These are phyloP conservation scores for Periconia digitata DNA, from an alignment of 2,329 filamentous ascomycete species.

Conservation along the genomic window DNA sequence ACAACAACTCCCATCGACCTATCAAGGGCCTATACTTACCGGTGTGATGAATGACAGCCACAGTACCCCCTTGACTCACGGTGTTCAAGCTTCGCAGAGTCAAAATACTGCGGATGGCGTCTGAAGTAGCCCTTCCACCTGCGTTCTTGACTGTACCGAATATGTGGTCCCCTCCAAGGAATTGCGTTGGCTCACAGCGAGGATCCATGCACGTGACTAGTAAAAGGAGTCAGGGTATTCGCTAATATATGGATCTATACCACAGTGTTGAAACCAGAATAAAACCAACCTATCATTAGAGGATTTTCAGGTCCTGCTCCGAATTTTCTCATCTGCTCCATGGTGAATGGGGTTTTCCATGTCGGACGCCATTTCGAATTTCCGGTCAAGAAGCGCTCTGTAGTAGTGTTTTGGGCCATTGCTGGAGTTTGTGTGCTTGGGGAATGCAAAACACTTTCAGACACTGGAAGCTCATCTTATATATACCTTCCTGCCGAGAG, in stretches of 20 bases:
- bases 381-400: neutral
- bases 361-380: neutral
- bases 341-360: neutral
- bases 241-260: neutral
- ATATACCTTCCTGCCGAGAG: too few relatives aligned
- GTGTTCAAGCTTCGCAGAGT: neutral
- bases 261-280: neutral
- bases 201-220: conserved; percentile 8
- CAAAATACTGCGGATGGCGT: conserved; percentile 1
- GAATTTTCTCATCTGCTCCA: neutral
- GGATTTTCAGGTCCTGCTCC: neutral
- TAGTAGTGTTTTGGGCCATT: neutral
- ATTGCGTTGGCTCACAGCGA: neutral
- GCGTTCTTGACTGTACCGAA: neutral
- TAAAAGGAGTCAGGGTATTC: too few relatives aligned
- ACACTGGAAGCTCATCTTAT: too few relatives aligned
- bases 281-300: neutral
- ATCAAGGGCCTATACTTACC: too few relatives aligned
- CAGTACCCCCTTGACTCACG: neutral
- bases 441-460: too few relatives aligned
- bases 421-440: too few relatives aligned
- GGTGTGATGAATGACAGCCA: conserved; percentile 6
- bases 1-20: too few relatives aligned
- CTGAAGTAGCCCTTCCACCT: neutral
- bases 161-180: neutral